Percentiles rank a stretch among this genome's conserved stretches.
Evolutionary conservation across 257 asterid species (phyloP).

Genomic region (Pogostemon cablin): DNA sequence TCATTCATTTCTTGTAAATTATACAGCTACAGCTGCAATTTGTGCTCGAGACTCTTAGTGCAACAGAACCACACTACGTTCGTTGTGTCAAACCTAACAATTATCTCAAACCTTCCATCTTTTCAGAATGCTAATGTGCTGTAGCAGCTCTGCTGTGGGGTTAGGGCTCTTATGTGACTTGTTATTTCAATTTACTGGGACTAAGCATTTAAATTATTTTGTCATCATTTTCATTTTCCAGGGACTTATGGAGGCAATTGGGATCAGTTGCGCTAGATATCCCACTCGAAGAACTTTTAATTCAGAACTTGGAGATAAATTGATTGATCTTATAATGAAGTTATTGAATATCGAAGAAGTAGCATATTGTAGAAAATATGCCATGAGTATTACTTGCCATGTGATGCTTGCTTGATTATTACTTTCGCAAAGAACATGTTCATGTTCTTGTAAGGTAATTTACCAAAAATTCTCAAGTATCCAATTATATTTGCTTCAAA

Average conservation of each 20-base stretch:
- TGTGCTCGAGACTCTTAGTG: conserved; percentile 80
- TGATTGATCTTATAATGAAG: too few relatives aligned
- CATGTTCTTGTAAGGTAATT: conserved; percentile 67
- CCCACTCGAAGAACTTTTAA: conserved; percentile 76
- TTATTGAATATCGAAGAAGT: too few relatives aligned
- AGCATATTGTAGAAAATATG: too few relatives aligned
- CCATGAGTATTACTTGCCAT: conserved; percentile 44
- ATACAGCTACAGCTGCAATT: conserved; percentile 87
- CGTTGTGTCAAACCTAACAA: conserved; percentile 94
- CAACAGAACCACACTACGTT: conserved; percentile 85
- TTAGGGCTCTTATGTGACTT: conserved; percentile 34
- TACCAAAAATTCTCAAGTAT: conserved; percentile 22
- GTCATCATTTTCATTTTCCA: conserved; percentile 30
- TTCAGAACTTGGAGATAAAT: too few relatives aligned
- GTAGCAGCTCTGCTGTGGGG: conserved; percentile 97
- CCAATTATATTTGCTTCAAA: conserved; percentile 18
- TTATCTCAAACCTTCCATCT: conserved; percentile 69
- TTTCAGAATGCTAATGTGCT: conserved; percentile 81
- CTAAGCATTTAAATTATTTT: conserved; percentile 9
- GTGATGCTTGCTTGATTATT: conserved; percentile 99
- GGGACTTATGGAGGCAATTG: conserved; percentile 97
- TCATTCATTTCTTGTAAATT: conserved; percentile 31
- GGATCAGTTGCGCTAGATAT: conserved; percentile 96
- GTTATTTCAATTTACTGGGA: neutral
- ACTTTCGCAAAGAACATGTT: conserved; percentile 82